Conservation (phyloP, 495 filamentous ascomycete genomes). For the Glonium stellatum region DNA sequence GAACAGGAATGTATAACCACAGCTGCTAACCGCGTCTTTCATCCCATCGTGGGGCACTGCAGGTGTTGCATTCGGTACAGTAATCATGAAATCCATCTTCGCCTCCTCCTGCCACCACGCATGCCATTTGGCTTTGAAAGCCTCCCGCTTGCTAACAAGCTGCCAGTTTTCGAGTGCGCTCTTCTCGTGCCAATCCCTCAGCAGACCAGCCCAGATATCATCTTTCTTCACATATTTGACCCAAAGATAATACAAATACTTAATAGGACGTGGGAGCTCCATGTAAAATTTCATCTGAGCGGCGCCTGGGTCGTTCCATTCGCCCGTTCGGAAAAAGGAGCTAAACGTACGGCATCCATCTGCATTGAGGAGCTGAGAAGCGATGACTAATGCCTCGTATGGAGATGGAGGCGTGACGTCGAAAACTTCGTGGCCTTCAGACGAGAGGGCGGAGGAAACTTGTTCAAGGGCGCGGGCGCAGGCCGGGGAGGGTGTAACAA, state of each 20-base stretch:
- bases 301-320: conserved; percentile 76
- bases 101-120: conserved; percentile 65
- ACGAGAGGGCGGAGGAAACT: conserved; percentile 58
- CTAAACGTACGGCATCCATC: conserved; percentile 81
- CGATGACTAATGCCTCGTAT: conserved; percentile 71
- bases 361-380: conserved; percentile 74
- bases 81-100: conserved; percentile 69
- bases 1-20: conserved; percentile 94
- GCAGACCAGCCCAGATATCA: conserved; percentile 66
- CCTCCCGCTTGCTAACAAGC: conserved; percentile 67
- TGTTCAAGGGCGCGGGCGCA: conserved; percentile 69
- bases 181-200: conserved; percentile 64
- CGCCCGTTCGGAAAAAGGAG: conserved; percentile 67
- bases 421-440: conserved; percentile 68
- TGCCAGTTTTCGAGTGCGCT: conserved; percentile 74
- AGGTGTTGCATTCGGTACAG: conserved; percentile 83
- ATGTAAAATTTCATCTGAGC: conserved; percentile 65
- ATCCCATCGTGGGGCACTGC: conserved; percentile 84
- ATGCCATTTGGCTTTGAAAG: conserved; percentile 68
- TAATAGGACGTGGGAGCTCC: conserved; percentile 63
- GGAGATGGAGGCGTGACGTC: conserved; percentile 63
- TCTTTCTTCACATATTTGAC: conserved; percentile 77
- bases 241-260: conserved; percentile 83
- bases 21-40: conserved; percentile 77
- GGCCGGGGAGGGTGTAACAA: conserved; percentile 81